Evolutionary conservation across 345 rosid species (phyloP).

Genomic region (Psidium guajava): DNA sequence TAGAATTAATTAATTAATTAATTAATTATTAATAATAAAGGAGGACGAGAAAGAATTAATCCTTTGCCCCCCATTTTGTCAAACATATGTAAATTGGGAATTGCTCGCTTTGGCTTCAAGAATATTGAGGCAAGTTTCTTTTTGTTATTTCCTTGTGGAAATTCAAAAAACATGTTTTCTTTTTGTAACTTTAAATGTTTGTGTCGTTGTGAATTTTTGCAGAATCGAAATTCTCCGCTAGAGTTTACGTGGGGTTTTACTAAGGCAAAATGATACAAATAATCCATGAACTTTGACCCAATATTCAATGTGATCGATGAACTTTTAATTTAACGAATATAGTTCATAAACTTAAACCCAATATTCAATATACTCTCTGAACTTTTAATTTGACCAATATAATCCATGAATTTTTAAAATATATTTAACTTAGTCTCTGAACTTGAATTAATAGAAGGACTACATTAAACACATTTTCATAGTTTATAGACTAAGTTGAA

Average conservation of each 20-base stretch:
- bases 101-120: neutral
- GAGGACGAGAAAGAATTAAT: neutral
- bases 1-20: neutral
- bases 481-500: no score
- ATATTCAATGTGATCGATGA: no score
- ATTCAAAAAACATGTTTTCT: neutral
- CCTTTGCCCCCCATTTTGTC: neutral
- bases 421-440: no score
- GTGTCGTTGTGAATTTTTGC: neutral
- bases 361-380: no score
- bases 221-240: neutral
- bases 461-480: no score
- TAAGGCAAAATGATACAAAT: no score
- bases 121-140: neutral
- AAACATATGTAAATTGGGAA: neutral
- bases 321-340: no score
- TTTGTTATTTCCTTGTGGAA: neutral
- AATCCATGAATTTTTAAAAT: no score
- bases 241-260: accelerated
- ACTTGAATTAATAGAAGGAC: no score
- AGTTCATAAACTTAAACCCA: no score
- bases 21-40: neutral
- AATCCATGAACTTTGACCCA: no score
- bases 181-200: neutral
- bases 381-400: no score